phyloP scores from a whole-genome alignment of 176 grass and related monocot genomes.

The Carex scoparia region DNA sequence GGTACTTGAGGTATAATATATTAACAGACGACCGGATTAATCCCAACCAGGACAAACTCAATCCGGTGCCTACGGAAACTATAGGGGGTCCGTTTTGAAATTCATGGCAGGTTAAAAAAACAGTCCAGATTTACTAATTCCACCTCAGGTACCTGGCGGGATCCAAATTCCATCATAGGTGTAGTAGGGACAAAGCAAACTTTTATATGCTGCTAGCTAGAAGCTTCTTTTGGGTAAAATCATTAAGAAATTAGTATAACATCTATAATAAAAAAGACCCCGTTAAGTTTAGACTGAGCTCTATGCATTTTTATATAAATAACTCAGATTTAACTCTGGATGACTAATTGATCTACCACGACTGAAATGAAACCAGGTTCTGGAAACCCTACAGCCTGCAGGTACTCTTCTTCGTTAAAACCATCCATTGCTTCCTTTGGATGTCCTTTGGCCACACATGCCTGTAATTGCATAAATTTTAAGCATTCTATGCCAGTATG shows the following conservation, averaged over 20 bases:
- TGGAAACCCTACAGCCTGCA: conserved; percentile 13
- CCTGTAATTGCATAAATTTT: conserved; percentile 37
- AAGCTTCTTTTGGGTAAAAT: neutral
- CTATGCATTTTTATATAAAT: neutral
- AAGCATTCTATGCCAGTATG: neutral
- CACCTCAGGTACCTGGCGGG: too few species aligned
- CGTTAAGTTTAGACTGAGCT: neutral
- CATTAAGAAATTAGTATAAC: neutral
- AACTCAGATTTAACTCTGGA: neutral
- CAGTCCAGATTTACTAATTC: too few species aligned
- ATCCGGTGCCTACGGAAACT: too few species aligned
- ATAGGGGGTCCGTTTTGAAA: too few species aligned
- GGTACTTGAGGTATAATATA: too few species aligned
- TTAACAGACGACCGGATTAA: too few species aligned
- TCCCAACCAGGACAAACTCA: too few species aligned
- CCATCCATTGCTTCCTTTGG: conserved; percentile 35
- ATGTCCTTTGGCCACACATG: conserved; percentile 55
- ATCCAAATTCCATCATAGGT: too few species aligned
- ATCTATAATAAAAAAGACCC: neutral
- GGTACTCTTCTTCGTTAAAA: conserved; percentile 28
- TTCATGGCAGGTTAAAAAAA: too few species aligned
- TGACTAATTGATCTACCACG: conserved; percentile 36
- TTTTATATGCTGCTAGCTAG: neutral
- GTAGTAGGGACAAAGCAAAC: too few species aligned
- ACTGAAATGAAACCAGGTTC: conserved; percentile 38